Evolutionary conservation across 1,139 yeast species (phyloP).

Genomic region (Lodderomyces metapsilosis): DNA sequence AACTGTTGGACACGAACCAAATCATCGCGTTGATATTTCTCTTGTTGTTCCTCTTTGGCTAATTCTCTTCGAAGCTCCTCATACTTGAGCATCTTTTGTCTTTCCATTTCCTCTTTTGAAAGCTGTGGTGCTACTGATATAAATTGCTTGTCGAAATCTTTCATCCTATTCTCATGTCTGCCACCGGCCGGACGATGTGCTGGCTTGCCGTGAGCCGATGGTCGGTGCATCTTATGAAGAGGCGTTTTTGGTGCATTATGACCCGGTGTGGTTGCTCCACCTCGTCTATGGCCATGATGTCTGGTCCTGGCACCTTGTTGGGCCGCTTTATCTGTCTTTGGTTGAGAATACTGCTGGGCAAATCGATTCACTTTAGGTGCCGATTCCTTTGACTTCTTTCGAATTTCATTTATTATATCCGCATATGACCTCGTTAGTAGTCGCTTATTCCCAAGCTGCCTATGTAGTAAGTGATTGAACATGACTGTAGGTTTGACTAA

Average conservation of each 20-base stretch:
- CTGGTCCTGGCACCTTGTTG: neutral
- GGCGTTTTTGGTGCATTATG: neutral
- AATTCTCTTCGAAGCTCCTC: constrained; percentile 5
- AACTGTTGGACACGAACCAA: neutral
- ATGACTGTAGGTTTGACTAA: neutral
- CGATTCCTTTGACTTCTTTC: constrained; percentile 4
- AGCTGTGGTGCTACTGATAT: neutral
- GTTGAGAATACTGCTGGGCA: constrained; percentile 12
- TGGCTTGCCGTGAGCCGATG: neutral
- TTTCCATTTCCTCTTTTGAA: constrained; percentile 3
- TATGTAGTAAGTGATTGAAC: neutral
- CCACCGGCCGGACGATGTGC: neutral
- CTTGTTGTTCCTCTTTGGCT: constrained; percentile 2
- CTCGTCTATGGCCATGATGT: constrained; percentile 3
- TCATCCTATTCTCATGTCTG: neutral
- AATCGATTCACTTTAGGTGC: constrained; percentile 11
- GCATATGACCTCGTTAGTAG: constrained; percentile 6
- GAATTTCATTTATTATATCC: constrained; percentile 5
- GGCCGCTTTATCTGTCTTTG: neutral
- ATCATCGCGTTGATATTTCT: neutral
- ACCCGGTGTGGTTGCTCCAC: neutral
- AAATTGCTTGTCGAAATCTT: constrained; percentile 2
- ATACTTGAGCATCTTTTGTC: constrained; percentile 3
- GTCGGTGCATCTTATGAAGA: neutral
- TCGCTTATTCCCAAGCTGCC: neutral